phyloP scores from a whole-genome alignment of 495 filamentous ascomycete species.

The Trypethelium eluteriae region DNA sequence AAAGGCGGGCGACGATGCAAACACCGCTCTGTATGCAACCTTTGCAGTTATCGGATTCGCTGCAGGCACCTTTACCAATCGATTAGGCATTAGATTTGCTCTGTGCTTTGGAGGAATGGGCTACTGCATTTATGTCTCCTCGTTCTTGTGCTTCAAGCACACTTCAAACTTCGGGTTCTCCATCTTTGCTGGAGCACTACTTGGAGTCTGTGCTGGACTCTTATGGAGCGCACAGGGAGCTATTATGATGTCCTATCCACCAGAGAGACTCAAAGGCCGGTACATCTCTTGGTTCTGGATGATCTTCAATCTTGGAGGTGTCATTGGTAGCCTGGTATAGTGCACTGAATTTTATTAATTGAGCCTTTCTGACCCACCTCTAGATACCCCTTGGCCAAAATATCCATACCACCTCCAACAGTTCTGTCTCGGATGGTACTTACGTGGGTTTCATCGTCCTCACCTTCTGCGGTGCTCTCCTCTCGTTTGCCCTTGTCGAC shows the following conservation, averaged over 20 bases:
- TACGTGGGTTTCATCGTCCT: constrained; percentile 88
- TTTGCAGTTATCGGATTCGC: constrained; percentile 85
- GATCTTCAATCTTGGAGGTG: constrained; percentile 90
- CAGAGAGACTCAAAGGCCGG: constrained; percentile 71
- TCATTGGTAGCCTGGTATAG: constrained; percentile 74
- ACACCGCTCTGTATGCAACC: constrained; percentile 68
- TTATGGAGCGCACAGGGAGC: constrained; percentile 90
- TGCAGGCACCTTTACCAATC: constrained; percentile 68
- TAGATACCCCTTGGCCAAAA: constrained; percentile 75
- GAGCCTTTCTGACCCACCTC: background rate
- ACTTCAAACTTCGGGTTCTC: constrained; percentile 52
- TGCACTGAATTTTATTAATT: constrained; percentile 9
- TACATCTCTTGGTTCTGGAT: constrained; percentile 91
- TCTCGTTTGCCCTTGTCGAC: constrained; percentile 67
- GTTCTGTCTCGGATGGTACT: constrained; percentile 69
- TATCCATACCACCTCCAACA: constrained; percentile 52
- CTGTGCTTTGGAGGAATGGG: constrained; percentile 76
- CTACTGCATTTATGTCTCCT: constrained; percentile 75
- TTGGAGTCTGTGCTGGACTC: constrained; percentile 72
- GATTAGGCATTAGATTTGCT: constrained; percentile 64
- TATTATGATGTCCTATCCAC: constrained; percentile 92
- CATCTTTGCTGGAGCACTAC: constrained; percentile 51
- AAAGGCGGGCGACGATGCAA: constrained; percentile 58
- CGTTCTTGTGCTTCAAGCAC: constrained; percentile 76
- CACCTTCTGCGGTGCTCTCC: constrained; percentile 65